Evolutionary conservation across 2,329 filamentous ascomycete species (phyloP), one percentile per base, ranked within the genome.

Genomic region (Cladobotryum protrusum): DNA sequence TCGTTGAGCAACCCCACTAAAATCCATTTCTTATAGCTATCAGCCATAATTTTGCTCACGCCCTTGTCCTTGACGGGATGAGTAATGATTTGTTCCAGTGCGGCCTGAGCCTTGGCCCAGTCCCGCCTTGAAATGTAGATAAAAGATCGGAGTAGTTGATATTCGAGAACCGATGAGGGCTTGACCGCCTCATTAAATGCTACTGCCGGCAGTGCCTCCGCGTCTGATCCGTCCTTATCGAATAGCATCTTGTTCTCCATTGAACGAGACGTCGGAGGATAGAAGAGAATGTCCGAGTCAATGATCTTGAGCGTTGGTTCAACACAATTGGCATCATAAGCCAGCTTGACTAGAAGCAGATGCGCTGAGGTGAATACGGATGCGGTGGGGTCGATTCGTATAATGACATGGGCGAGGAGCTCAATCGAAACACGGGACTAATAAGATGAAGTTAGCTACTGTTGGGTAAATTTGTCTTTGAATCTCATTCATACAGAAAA

Each of bases 21-120:
- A 8, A 95, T 64, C 87, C 89, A 96, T 67, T 92, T 95, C 70
- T 92, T 95, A 73, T 95, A 92, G 5, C 89, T 88, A 57, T 96
- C 89, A 4, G 87, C 75, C 86, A 93, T 93, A 45, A 95, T 76
- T 63, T 83, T 85, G 66, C 85, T 92, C 12, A 82, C 74, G 34
- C 81, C 76, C 32, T 75, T 72, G 17, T 83, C 83, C 46, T 72
- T 75, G 0, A 76, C 73, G 1, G 90, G 88, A 50, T 84, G 83
- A 3, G 83, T 79, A 34, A 95, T 72, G 40, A 81, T 78, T 52
- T 80, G 75, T 57, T 82, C 79, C 20, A 90, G 74, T 29, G 83
- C 81, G 35, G 75, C 74, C 14, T 76, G 68, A 0, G 86, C 85
- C 50, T 77, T 78, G 15, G 67, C 62, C 85, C 86, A 91, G 53